phyloP scores from a whole-genome alignment of 1,139 yeast species.

The Wickerhamomyces sp. region DNA sequence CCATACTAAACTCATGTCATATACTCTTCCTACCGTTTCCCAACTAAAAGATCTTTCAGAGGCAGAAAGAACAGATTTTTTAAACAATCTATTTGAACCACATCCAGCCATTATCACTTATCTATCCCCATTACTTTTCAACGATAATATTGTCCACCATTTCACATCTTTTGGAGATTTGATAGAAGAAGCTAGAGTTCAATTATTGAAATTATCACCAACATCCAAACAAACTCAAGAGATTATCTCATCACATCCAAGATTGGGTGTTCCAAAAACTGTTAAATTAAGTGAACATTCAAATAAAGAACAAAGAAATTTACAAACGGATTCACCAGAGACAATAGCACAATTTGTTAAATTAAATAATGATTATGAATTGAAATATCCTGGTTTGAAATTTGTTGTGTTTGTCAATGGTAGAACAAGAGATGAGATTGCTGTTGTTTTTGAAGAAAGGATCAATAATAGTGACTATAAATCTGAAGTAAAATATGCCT shows the following conservation, averaged over 20 bases:
- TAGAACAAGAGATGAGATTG: conserved; percentile 57
- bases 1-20: conserved; percentile 5
- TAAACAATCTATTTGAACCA: conserved; percentile 21
- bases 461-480: conserved; percentile 49
- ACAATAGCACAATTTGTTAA: conserved; percentile 43
- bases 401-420: conserved; percentile 94
- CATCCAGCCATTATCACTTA: conserved; percentile 17
- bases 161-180: conserved; percentile 12
- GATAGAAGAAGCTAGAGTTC: conserved; percentile 12
- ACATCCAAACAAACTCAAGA: conserved; percentile 19
- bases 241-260: conserved; percentile 85
- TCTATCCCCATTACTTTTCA: conserved; percentile 13
- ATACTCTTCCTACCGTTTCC: conserved; percentile 10
- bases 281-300: conserved; percentile 60
- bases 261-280: conserved; percentile 62
- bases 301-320: conserved; percentile 61
- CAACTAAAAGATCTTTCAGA: conserved; percentile 1
- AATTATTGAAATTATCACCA: conserved; percentile 13
- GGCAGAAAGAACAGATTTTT: conserved; percentile 11
- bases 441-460: conserved; percentile 59
- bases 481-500: conserved; percentile 59
- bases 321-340: conserved; percentile 40
- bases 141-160: not conserved
- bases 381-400: conserved; percentile 70
- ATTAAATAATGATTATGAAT: conserved; percentile 62